These are phyloP conservation scores for Magnaporthiopsis rhizophila DNA, from an alignment of 2,329 filamentous ascomycete genomes.

Conservation along the genomic window DNA sequence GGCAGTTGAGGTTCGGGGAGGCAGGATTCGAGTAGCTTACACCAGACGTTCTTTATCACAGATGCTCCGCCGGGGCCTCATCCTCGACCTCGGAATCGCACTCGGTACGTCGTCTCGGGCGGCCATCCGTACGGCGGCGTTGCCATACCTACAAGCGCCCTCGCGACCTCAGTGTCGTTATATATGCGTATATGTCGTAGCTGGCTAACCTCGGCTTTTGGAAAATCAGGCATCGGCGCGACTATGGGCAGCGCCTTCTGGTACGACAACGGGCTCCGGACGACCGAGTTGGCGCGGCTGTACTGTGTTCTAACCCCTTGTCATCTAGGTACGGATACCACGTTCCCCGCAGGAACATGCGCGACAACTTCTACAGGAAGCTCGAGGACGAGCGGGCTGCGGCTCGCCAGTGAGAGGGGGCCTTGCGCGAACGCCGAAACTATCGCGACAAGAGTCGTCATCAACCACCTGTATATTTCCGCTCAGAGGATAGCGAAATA, in stretches of 20 bases:
- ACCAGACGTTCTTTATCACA: conserved; percentile 18
- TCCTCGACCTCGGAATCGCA: conserved; percentile 47
- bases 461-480: not conserved
- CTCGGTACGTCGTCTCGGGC: conserved; percentile 39
- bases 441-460: not conserved
- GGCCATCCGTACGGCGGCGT: not conserved
- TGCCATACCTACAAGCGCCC: not conserved
- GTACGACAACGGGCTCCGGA: conserved; percentile 30
- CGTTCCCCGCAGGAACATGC: conserved; percentile 49
- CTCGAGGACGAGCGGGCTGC: conserved; percentile 48
- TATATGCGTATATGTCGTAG: not conserved
- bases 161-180: not conserved
- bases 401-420: conserved; percentile 8
- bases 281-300: not conserved
- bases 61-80: conserved; percentile 54
- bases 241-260: conserved; percentile 49
- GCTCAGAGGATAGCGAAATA: not conserved
- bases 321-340: conserved; percentile 53
- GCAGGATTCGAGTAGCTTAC: conserved; percentile 8
- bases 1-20: not conserved
- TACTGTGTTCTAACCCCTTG: not conserved
- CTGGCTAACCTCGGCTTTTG: conserved; percentile 23
- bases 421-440: not conserved
- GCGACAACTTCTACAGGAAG: conserved; percentile 51
- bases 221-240: conserved; percentile 40